Evolutionary conservation across 805 yeast species (phyloP).

Genomic region (Wickerhamomyces pijperi): DNA sequence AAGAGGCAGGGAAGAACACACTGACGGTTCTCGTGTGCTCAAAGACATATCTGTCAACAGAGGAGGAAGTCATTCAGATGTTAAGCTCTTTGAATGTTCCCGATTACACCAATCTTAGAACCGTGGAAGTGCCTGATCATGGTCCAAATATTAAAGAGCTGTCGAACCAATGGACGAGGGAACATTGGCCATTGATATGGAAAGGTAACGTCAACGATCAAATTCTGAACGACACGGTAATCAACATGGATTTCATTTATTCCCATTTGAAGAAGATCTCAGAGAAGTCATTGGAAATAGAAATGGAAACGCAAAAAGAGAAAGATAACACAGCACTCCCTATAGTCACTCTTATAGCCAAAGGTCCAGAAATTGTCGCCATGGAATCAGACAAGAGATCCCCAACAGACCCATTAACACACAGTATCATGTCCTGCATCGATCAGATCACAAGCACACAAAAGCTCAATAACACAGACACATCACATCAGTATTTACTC

Average conservation of each 20-base stretch:
- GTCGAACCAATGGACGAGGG: constrained; percentile 50
- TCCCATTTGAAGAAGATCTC: constrained; percentile 21
- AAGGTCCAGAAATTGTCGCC: background rate
- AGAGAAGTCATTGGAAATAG: constrained; percentile 13
- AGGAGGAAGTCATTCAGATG: constrained; percentile 12
- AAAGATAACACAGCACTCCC: background rate
- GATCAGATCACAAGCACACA: constrained; percentile 46
- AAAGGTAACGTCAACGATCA: constrained; percentile 82
- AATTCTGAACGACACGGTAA: constrained; percentile 40
- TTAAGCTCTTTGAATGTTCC: constrained; percentile 9
- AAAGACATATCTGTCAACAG: constrained; percentile 18
- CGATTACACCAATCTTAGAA: constrained; percentile 12
- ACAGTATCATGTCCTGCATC: background rate
- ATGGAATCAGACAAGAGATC: background rate
- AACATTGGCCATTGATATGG: constrained; percentile 88
- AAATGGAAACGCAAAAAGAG: too few species aligned
- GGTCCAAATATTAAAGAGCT: constrained; percentile 68
- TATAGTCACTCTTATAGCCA: constrained; percentile 28
- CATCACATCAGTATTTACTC: constrained; percentile 47
- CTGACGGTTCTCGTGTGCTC: constrained; percentile 36
- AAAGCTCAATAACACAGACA: constrained; percentile 17
- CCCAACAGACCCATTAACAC: background rate
- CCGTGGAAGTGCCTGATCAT: constrained; percentile 38
- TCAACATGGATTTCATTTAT: constrained; percentile 35
- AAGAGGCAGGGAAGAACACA: constrained; percentile 13